phyloP scores from a whole-genome alignment of 768 basidiomycete genomes.

The Leucosporidium creatinivorum region DNA sequence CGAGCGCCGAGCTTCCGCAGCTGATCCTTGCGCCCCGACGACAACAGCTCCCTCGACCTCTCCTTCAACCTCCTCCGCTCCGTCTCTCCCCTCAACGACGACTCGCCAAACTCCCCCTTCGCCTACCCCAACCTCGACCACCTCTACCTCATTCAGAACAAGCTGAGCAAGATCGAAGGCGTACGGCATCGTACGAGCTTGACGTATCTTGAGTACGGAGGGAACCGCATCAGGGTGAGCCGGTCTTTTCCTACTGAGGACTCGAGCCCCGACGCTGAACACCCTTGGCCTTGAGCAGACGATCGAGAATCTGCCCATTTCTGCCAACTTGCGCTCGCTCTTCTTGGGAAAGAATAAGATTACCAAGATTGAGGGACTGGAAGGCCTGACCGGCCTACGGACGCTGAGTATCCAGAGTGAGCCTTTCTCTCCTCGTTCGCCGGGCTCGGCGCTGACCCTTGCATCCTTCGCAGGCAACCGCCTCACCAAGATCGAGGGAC shows the following conservation, averaged over 20 bases:
- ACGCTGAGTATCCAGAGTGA: slow-evolving; percentile 69
- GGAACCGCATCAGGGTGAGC: slow-evolving; percentile 79
- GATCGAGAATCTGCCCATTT: slow-evolving; percentile 72
- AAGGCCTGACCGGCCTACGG: slow-evolving; percentile 61
- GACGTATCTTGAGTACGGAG: slow-evolving; percentile 82
- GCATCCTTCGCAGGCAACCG: slow-evolving; percentile 58
- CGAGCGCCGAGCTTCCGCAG: slow-evolving; percentile 18
- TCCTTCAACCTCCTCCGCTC: slow-evolving; percentile 85
- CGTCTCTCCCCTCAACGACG: slow-evolving; percentile 51
- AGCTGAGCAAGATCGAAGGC: slow-evolving; percentile 69
- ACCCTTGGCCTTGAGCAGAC: slow-evolving; percentile 47
- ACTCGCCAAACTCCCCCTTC: slow-evolving; percentile 53
- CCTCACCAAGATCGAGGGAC: slow-evolving; percentile 74
- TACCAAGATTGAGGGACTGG: slow-evolving; percentile 71
- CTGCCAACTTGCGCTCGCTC: slow-evolving; percentile 73
- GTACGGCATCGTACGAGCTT: slow-evolving; percentile 53
- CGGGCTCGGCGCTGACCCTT: too few species aligned
- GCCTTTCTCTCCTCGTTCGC: neutral
- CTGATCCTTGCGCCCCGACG: neutral
- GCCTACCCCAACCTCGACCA: slow-evolving; percentile 51
- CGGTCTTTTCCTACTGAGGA: slow-evolving; percentile 5
- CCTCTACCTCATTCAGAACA: slow-evolving; percentile 93
- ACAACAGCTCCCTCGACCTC: slow-evolving; percentile 69
- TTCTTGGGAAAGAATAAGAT: slow-evolving; percentile 99
- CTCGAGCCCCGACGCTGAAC: slow-evolving; percentile 9